Evolutionary conservation across 2,329 filamentous ascomycete species (phyloP).

Genomic region (Colletotrichum salicis): DNA sequence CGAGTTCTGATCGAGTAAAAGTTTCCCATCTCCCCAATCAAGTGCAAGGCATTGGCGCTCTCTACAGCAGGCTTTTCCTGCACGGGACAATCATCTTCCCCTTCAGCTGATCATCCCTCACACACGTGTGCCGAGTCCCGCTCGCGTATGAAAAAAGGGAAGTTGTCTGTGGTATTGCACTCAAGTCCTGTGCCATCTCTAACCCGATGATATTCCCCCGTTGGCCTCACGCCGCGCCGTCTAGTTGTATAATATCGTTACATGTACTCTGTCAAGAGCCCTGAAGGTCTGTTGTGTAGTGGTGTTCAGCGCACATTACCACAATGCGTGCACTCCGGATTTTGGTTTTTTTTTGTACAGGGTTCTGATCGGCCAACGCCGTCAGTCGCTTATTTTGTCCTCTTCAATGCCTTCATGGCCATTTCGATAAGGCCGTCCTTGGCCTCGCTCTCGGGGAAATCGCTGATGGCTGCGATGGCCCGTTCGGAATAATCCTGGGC

Average conservation of each 20-base stretch:
- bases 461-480: conserved; percentile 83
- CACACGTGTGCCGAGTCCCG: background rate
- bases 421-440: conserved; percentile 93
- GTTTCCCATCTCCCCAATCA: conserved; percentile 21
- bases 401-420: conserved; percentile 90
- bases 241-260: conserved; percentile 36
- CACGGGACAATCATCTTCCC: background rate
- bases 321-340: conserved; percentile 29
- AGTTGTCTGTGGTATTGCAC: conserved; percentile 29
- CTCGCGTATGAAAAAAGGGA: background rate
- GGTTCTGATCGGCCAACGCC: background rate
- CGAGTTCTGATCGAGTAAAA: conserved; percentile 23
- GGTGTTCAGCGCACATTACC: conserved; percentile 27
- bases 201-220: background rate
- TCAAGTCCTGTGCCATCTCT: conserved; percentile 18
- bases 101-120: background rate
- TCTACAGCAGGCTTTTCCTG: background rate
- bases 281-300: conserved; percentile 32
- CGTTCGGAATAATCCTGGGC: conserved; percentile 92
- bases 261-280: conserved; percentile 32
- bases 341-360: conserved; percentile 28
- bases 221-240: conserved; percentile 15
- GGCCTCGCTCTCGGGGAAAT: conserved; percentile 93
- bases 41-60: background rate
- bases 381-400: conserved; percentile 74